Conservation (phyloP, 495 filamentous ascomycete species). For the Penicillium steckii region DNA sequence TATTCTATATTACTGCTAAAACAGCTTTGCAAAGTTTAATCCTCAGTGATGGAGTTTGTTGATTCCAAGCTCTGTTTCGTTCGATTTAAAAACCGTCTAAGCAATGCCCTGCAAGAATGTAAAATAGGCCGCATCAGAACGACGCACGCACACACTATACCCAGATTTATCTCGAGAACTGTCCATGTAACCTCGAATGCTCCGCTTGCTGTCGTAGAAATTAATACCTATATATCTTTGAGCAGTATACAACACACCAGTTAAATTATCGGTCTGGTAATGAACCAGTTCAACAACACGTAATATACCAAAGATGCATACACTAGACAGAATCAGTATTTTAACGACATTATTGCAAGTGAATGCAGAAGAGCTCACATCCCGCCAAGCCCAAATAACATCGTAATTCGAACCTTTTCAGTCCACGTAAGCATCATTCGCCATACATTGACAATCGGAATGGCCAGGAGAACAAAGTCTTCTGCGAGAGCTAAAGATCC, state of each 20-base stretch:
- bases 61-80: too few relatives aligned
- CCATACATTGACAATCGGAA: slow-evolving; percentile 6
- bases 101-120: neutral
- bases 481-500: slow-evolving; percentile 8
- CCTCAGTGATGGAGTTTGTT: too few relatives aligned
- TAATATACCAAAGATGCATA: neutral
- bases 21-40: too few relatives aligned
- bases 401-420: slow-evolving; percentile 8
- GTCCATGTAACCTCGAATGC: slow-evolving; percentile 9
- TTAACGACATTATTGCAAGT: neutral
- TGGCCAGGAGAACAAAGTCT: slow-evolving; percentile 4
- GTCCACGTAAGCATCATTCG: neutral
- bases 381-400: neutral
- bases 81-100: too few relatives aligned
- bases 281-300: neutral
- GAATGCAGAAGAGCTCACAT: neutral
- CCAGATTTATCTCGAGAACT: slow-evolving; percentile 10
- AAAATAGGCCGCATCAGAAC: neutral
- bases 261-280: neutral
- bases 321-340: neutral
- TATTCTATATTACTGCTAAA: too few relatives aligned
- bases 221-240: neutral
- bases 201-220: neutral
- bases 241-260: neutral
- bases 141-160: slow-evolving; percentile 3